These are phyloP conservation scores for Isochrysis galbana DNA, from an alignment of 78 protist species.

Conservation along the genomic window DNA sequence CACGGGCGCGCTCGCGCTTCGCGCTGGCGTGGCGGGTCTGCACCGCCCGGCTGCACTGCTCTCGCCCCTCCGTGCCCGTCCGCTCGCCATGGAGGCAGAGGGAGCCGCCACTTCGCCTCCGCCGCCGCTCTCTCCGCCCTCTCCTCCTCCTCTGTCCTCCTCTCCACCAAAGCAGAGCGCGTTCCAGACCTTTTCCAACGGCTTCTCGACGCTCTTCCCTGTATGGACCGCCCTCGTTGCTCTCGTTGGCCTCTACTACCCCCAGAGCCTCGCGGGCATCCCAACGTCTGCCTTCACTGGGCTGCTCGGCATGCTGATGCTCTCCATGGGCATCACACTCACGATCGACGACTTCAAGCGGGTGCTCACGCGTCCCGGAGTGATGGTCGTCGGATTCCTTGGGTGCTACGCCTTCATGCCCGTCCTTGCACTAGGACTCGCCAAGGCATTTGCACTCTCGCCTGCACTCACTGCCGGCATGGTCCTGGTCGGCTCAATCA, in stretches of 20 bases:
- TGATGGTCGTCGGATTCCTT: background rate
- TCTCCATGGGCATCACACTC: conserved; percentile 41
- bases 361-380: conserved; percentile 10
- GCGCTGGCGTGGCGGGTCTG: no score
- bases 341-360: conserved; percentile 30
- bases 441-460: background rate
- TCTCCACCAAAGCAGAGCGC: no score
- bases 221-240: conserved; percentile 23
- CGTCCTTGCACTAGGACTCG: conserved; percentile 13
- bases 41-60: no score
- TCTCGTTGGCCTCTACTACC: background rate
- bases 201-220: conserved; percentile 30
- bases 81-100: no score
- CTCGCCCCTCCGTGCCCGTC: no score
- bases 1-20: no score
- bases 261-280: background rate
- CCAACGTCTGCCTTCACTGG: conserved; percentile 14
- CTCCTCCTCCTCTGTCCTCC: no score
- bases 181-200: background rate
- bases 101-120: no score
- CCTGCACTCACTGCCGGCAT: background rate
- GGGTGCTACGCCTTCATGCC: conserved; percentile 36
- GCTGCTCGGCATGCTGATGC: conserved; percentile 38
- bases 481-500: conserved; percentile 20
- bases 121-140: no score